phyloP scores from a whole-genome alignment of 139 green algal genomes.

The Axilococcus clingmanii region DNA sequence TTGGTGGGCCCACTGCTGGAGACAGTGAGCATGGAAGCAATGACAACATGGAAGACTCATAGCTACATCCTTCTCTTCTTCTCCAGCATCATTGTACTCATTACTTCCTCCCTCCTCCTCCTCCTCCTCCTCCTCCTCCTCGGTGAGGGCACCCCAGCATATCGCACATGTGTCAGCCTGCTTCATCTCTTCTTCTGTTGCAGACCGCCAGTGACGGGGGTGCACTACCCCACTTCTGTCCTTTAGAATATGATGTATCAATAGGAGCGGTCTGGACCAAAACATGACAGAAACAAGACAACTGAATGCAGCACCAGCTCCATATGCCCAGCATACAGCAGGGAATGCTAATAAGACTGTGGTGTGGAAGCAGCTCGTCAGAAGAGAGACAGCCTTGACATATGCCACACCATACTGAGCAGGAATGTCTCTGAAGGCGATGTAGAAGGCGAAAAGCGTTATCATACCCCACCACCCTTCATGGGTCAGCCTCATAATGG shows the following conservation, averaged over 20 bases:
- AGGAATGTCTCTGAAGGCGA: slow-evolving; percentile 50
- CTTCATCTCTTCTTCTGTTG: slow-evolving; percentile 54
- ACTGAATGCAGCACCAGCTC: slow-evolving; percentile 65
- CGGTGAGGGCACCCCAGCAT: slow-evolving; percentile 45
- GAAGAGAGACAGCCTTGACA: slow-evolving; percentile 30
- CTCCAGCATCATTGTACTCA: background rate
- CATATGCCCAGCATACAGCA: slow-evolving; percentile 78
- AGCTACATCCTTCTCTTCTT: background rate
- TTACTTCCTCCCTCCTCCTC: background rate
- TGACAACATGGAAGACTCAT: background rate
- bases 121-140: background rate
- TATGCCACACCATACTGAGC: slow-evolving; percentile 16
- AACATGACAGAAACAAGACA: slow-evolving; percentile 63
- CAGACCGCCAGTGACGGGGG: slow-evolving; percentile 29
- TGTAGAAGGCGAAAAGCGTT: slow-evolving; percentile 48
- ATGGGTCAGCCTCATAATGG: slow-evolving; percentile 73
- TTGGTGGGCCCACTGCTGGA: no score
- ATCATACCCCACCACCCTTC: slow-evolving; percentile 76
- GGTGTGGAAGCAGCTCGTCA: slow-evolving; percentile 52
- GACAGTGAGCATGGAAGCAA: background rate
- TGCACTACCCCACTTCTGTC: slow-evolving; percentile 8
- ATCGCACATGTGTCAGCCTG: slow-evolving; percentile 64
- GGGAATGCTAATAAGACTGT: slow-evolving; percentile 68
- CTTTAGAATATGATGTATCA: slow-evolving; percentile 8
- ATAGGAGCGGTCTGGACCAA: slow-evolving; percentile 40